A percentile compares a stretch with the other conserved stretches of the same genome.
phyloP scores from a whole-genome alignment of 2,329 filamentous ascomycete genomes.

The Colletotrichum cereale region DNA sequence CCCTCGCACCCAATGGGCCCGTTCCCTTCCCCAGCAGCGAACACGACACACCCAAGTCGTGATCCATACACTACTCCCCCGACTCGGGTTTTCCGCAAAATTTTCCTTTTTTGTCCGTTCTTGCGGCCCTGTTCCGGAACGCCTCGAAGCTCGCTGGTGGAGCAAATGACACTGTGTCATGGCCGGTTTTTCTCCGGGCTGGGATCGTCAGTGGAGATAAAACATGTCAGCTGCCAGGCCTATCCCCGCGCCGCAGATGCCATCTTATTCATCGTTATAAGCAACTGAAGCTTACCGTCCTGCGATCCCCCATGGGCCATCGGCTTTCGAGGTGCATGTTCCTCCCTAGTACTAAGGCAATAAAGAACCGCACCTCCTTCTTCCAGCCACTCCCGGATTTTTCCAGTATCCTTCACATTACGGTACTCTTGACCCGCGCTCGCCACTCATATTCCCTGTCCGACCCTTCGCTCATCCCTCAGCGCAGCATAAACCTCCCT shows the following conservation, averaged over 20 bases:
- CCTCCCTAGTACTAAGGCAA: neutral
- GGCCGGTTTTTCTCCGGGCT: neutral
- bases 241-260: conserved; percentile 27
- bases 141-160: conserved; percentile 5
- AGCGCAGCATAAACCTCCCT: conserved; percentile 6
- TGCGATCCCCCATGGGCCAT: neutral
- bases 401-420: conserved; percentile 2
- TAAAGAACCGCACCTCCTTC: neutral
- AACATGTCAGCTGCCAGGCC: conserved; percentile 10
- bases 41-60: neutral
- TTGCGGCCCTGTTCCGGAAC: conserved; percentile 35
- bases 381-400: conserved; percentile 3
- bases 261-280: conserved; percentile 23
- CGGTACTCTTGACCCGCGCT: neutral
- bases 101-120: conserved; percentile 34
- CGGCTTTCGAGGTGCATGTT: neutral
- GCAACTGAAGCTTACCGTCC: conserved; percentile 1
- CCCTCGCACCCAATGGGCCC: neutral
- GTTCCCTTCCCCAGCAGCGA: neutral
- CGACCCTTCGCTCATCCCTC: neutral
- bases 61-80: neutral
- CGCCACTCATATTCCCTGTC: conserved; percentile 3
- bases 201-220: neutral
- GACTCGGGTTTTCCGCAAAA: conserved; percentile 24
- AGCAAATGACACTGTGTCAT: conserved; percentile 30